Percentiles rank a stretch among this genome's conserved stretches.
Conservation (phyloP, 305 asterid species). For the Fraxinus xanthoxyloides region DNA sequence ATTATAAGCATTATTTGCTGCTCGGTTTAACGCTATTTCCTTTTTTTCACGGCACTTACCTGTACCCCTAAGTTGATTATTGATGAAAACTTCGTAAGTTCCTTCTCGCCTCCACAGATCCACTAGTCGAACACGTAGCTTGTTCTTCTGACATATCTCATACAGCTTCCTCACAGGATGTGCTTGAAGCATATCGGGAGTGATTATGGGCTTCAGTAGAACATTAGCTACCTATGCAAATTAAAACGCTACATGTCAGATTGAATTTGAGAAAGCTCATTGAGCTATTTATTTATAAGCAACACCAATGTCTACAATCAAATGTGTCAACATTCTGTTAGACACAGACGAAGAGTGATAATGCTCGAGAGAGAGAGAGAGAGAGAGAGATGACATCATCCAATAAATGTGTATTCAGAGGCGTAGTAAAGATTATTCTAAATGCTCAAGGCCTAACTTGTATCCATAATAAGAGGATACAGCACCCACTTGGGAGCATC, state of each 20-base stretch:
- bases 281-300: background rate
- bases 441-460: background rate
- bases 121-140: constrained; percentile 55
- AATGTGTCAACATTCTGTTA: background rate
- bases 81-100: constrained; percentile 58
- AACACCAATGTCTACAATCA: background rate
- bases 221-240: constrained; percentile 48
- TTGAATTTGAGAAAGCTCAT: background rate
- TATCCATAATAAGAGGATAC: background rate
- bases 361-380: background rate
- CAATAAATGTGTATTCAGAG: background rate
- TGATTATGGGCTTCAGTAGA: constrained; percentile 69
- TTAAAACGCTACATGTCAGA: background rate
- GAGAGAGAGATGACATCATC: background rate
- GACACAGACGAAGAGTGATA: background rate
- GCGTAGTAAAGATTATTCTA: background rate
- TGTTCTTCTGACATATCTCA: constrained; percentile 55
- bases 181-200: constrained; percentile 56
- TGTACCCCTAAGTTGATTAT: constrained; percentile 60
- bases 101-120: constrained; percentile 66
- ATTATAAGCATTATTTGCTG: constrained; percentile 69
- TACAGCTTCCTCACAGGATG: constrained; percentile 50
- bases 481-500: background rate
- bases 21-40: constrained; percentile 76
- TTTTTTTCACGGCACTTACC: constrained; percentile 66